phyloP scores from a whole-genome alignment of 2,329 filamentous ascomycete species.

The Alternaria sp. region DNA sequence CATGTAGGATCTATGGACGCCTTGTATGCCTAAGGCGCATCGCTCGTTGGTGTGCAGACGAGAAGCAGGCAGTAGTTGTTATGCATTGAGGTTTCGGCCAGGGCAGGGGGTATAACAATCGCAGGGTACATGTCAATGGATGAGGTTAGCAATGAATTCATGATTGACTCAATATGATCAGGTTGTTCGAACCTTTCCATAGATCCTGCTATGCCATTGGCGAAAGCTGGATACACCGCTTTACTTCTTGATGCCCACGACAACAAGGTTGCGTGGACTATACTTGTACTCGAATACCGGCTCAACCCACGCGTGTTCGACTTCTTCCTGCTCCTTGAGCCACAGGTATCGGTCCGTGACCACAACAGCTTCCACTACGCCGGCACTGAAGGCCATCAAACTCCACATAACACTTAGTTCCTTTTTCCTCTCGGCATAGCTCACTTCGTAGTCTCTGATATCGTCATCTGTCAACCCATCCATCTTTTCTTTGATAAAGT shows the following conservation, averaged over 20 bases:
- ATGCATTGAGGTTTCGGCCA: neutral
- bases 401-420: constrained; percentile 90
- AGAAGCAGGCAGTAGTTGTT: neutral
- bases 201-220: neutral
- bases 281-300: constrained; percentile 86
- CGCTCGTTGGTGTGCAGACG: neutral
- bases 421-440: constrained; percentile 74
- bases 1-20: constrained; percentile 4
- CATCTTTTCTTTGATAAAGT: constrained; percentile 72
- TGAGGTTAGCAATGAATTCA: neutral
- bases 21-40: neutral
- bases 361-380: constrained; percentile 87
- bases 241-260: constrained; percentile 83
- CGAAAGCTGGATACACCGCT: neutral
- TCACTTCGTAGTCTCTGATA: constrained; percentile 73
- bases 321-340: constrained; percentile 76
- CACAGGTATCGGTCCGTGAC: constrained; percentile 91
- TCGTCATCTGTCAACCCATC: constrained; percentile 75
- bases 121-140: neutral
- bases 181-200: neutral
- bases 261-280: constrained; percentile 90
- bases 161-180: neutral
- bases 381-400: constrained; percentile 94
- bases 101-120: neutral
- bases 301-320: constrained; percentile 87